Evolutionary conservation across 2,329 filamentous ascomycete genomes (phyloP).

Genomic region (Hymenoscyphus scutula): DNA sequence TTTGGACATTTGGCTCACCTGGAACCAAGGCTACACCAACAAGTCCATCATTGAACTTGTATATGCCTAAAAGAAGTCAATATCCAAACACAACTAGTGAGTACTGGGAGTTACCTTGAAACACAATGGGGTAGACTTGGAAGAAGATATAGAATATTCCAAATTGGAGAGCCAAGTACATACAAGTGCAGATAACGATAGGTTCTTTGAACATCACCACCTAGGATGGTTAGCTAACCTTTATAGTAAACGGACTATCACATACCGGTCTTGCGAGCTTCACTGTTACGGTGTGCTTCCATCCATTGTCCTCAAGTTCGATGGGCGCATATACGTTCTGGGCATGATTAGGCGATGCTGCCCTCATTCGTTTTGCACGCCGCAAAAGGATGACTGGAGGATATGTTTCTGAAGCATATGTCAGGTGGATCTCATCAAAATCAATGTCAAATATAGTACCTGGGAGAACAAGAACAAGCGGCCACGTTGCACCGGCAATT

Average conservation of each 20-base stretch:
- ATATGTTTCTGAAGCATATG: neutral
- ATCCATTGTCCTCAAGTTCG: slow-evolving; percentile 1
- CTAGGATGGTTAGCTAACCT: neutral
- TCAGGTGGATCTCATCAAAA: neutral
- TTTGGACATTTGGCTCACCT: neutral
- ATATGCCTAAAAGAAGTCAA: neutral
- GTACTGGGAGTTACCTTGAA: slow-evolving; percentile 38
- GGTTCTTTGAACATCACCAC: slow-evolving; percentile 56
- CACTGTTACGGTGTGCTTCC: slow-evolving; percentile 1
- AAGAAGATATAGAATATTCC: slow-evolving; percentile 61
- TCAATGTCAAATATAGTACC: neutral
- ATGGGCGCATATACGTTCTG: slow-evolving; percentile 1
- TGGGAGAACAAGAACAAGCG: neutral
- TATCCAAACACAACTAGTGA: neutral
- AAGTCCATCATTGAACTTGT: slow-evolving; percentile 1
- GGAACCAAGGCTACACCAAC: neutral
- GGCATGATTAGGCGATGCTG: neutral
- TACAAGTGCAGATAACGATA: slow-evolving; percentile 56
- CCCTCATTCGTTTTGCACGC: neutral
- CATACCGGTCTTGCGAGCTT: slow-evolving; percentile 1
- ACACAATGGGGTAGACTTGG: slow-evolving; percentile 62
- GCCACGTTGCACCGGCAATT: slow-evolving; percentile 11
- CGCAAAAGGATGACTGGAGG: slow-evolving; percentile 1
- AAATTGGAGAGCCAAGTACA: slow-evolving; percentile 60
- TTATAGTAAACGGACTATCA: neutral